Evolutionary conservation across 805 yeast genomes (phyloP), one percentile per base, ranked within the genome.

Genomic region (Cyberlindnera americana): DNA sequence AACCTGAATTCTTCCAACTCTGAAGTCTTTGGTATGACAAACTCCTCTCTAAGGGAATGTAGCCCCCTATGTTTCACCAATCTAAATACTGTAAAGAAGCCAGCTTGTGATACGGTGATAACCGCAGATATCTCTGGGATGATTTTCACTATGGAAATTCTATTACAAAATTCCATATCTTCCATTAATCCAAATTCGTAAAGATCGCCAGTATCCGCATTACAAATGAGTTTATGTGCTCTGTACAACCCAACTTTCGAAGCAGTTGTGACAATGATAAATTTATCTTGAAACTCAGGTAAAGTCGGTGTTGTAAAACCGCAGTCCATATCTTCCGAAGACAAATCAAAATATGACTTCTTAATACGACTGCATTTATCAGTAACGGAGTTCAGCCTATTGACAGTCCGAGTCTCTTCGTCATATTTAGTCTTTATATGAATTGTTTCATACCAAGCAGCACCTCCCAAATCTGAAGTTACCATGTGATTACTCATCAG

Each of bases 181-280:
- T 49, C 53, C 29, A 29, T 19, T 6, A 42, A 12, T 7, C 53
- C 51, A 45, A 66, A 52, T 14, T 64, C 63, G 49, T 73, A 76
- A 2, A 75, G 52, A 17, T 64, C 54, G 4, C 65, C 56, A 1
- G 77, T 69, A 1, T 75, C 66, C 5, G 75, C 66, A 47, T 66
- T 70, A 50, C 80, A 75, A 25, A 71, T 63, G 17, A 78, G 58
- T 10, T 67, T 62, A 35, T 71, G 70, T 1, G 63, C 62, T 19
- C 70, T 59, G 47, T 74, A 70, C 19, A 78, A 52, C 0, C 73
- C 79, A 12, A 72, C 46, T 30, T 63, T 60, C 19, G 60, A 49
- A 5, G 67, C 64, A 0, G 82, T 73, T 0, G 82, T 69, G 1
- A 68, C 65, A 8, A 74, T 37, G 7, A 71, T 47, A 35, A 66